Evolutionary conservation across 75 land plant species (phyloP), one percentile per base, ranked within the genome.

Genomic region (Cryptomeria japonica): DNA sequence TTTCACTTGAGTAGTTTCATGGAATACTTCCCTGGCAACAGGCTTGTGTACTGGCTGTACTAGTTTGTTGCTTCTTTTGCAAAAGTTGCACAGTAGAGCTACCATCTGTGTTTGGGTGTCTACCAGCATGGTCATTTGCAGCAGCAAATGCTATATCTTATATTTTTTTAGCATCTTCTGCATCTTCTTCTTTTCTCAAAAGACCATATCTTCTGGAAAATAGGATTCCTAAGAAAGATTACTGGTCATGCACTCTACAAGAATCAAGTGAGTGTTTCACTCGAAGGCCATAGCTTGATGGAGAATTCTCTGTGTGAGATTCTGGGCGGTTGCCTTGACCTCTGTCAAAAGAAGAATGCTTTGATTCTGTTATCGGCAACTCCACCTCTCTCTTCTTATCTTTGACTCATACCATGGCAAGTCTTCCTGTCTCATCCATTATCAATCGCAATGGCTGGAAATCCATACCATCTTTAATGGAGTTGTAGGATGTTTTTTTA

Each of bases 251-350:
- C 93, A 86, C 47, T 97, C 90, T 22, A 95, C 93, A 78, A 97
- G 92, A 90, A 87, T 90, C 49, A 84, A n/a, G 61, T 96, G 89
- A 15, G 95, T 97, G 75, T 90, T 87, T 84, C 89, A 92, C 95
- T 95, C 16, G 97, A 96, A 68, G 98, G 98, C 98, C 98, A 95
- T 18, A 95, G 84, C 83, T 94, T 96, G 72, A 96, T 90, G 39
- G 93, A 88, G 51, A 89, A 68, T 34, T 88, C 3, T 10, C 87
- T 51, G 3, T 84, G 58, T n/a, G 11, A 51, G 46, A 80, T 80
- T 38, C 22, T 42, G 41, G 41, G 11, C 22, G 2, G 83, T 42
- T 80, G 3, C 41, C 41, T 41, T 39, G 3, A 14, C 83, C 83
- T 38, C 4, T 22, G 1, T 42, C 3, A 37, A 32, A 76, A 0